phyloP scores from a whole-genome alignment of 2,329 filamentous ascomycete genomes.

The Sclerotiophoma versabilis region DNA sequence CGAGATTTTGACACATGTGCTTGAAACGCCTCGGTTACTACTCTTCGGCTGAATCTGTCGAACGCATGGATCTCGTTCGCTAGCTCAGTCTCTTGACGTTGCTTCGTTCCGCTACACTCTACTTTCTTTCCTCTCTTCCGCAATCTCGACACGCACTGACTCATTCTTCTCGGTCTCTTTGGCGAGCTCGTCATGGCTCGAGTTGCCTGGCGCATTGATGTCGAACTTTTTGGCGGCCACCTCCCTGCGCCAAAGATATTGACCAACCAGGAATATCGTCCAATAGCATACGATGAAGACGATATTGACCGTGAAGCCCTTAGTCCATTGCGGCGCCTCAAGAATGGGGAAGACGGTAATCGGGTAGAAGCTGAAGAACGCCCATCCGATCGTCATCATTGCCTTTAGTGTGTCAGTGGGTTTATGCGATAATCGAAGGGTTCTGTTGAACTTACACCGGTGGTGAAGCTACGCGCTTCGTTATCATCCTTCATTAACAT shows the following conservation, averaged over 20 bases:
- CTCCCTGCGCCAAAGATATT: constrained; percentile 39
- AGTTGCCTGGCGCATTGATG: constrained; percentile 7
- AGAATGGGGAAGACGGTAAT: constrained; percentile 40
- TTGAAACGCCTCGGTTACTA: too few relatives aligned
- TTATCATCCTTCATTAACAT: constrained; percentile 47
- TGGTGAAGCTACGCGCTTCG: constrained; percentile 49
- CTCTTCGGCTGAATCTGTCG: too few relatives aligned
- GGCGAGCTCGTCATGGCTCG: constrained; percentile 11
- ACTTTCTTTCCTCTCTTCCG: constrained; percentile 14
- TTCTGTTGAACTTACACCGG: constrained; percentile 20
- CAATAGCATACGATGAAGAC: constrained; percentile 38
- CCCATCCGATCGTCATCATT: constrained; percentile 48
- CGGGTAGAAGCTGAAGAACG: constrained; percentile 37
- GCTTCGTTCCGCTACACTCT: constrained; percentile 1
- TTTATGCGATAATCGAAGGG: too few relatives aligned
- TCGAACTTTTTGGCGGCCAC: constrained; percentile 4
- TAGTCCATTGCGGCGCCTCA: constrained; percentile 39
- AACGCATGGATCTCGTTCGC: too few relatives aligned
- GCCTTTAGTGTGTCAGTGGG: constrained; percentile 15
- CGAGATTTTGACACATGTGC: too few relatives aligned
- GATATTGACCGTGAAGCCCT: constrained; percentile 36
- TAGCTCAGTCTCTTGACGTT: background rate
- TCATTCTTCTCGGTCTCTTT: constrained; percentile 10
- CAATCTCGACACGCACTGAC: constrained; percentile 15
- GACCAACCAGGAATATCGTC: constrained; percentile 41